A percentile compares a stretch with the other conserved stretches of the same genome.
phyloP scores from a whole-genome alignment of 495 filamentous ascomycete species.

The Podospora appendiculata region DNA sequence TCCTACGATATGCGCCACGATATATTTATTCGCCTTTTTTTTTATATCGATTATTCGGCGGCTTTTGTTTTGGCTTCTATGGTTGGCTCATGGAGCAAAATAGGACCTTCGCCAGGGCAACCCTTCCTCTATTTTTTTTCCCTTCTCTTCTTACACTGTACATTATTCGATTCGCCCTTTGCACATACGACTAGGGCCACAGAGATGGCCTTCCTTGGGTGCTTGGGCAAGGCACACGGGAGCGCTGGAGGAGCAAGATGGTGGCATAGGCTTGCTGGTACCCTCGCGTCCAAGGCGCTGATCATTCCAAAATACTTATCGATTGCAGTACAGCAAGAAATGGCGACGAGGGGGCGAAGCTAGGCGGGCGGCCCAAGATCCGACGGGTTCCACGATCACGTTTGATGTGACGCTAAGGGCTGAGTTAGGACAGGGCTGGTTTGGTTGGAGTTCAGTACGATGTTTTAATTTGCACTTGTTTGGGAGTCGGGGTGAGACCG shows the following conservation, averaged over 20 bases:
- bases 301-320: too few relatives aligned
- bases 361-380: too few relatives aligned
- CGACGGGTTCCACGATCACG: too few relatives aligned
- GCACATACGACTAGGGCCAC: constrained; percentile 1
- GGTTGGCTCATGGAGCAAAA: too few relatives aligned
- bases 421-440: background rate
- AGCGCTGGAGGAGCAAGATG: background rate
- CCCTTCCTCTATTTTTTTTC: background rate
- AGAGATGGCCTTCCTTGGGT: background rate
- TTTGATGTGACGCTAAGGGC: too few relatives aligned
- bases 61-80: too few relatives aligned
- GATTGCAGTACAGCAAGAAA: too few relatives aligned
- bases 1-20: background rate
- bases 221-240: background rate
- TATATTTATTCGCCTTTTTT: constrained; percentile 1
- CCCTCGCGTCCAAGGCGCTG: too few relatives aligned
- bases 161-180: constrained; percentile 6
- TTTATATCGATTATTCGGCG: too few relatives aligned
- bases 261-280: too few relatives aligned
- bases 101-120: too few relatives aligned
- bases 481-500: background rate
- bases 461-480: constrained; percentile 2
- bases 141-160: constrained; percentile 5
- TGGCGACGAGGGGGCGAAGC: too few relatives aligned
- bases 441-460: constrained; percentile 1